Evolutionary conservation across 305 asterid genomes (phyloP).

Genomic region (Fraxinus baroniana): DNA sequence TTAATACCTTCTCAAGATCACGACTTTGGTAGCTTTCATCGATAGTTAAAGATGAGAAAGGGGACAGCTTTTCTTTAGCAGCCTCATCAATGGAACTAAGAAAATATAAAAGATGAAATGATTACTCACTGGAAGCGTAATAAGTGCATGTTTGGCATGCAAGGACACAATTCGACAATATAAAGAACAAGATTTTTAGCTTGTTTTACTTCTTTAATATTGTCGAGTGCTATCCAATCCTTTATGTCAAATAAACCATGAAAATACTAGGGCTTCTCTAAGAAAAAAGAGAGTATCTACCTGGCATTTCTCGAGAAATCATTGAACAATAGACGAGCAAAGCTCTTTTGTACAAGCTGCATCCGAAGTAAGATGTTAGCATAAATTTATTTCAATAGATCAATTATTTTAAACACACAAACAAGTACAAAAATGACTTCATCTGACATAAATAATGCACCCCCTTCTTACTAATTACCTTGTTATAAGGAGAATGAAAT

Average conservation of each 20-base stretch:
- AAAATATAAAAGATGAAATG: constrained; percentile 22
- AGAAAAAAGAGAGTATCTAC: constrained; percentile 35
- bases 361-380: constrained; percentile 23
- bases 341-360: constrained; percentile 99
- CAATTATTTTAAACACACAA: neutral
- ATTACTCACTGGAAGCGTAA: constrained; percentile 17
- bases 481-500: constrained; percentile 97
- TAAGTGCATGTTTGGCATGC: neutral
- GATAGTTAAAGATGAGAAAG: constrained; percentile 61
- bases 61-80: constrained; percentile 69
- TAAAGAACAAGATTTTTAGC: neutral
- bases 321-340: constrained; percentile 75
- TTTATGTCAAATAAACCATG: neutral
- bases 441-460: neutral
- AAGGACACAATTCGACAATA: neutral
- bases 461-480: constrained; percentile 47
- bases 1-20: constrained; percentile 91
- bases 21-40: constrained; percentile 98
- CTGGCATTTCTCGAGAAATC: constrained; percentile 73
- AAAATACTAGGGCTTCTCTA: neutral
- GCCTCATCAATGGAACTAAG: constrained; percentile 80
- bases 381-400: neutral
- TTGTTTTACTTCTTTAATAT: neutral
- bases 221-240: neutral
- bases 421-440: neutral